These are phyloP conservation scores for Papilionanthe hybrid DNA, from an alignment of 116 monocot species.

Conservation along the genomic window DNA sequence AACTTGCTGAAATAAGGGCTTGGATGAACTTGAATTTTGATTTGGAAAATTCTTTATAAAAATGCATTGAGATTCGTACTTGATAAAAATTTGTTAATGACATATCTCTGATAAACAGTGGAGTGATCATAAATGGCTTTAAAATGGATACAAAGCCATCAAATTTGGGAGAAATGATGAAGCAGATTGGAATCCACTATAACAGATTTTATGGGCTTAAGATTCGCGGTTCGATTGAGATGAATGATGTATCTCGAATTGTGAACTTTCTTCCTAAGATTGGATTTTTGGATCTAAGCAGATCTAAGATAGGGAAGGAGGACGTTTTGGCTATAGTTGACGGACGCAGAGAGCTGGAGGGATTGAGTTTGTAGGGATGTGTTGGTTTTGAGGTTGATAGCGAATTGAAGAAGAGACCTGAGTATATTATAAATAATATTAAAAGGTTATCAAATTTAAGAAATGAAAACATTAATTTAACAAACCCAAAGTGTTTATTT, in stretches of 20 bases:
- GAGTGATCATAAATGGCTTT: slow-evolving; percentile 21
- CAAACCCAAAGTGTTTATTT: too few species aligned
- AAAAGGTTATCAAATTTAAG: too few species aligned
- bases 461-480: too few species aligned
- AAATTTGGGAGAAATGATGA: slow-evolving; percentile 15
- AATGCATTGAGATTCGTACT: too few species aligned
- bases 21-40: too few species aligned
- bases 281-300: slow-evolving; percentile 13
- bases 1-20: too few species aligned
- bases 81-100: too few species aligned
- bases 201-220: slow-evolving; percentile 11
- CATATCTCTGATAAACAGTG: slow-evolving; percentile 12
- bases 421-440: too few species aligned
- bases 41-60: too few species aligned
- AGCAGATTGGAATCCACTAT: slow-evolving; percentile 17
- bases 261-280: slow-evolving; percentile 13
- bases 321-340: slow-evolving; percentile 14
- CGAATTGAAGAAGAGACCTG: too few species aligned
- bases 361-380: slow-evolving; percentile 16
- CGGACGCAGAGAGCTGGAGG: slow-evolving; percentile 25
- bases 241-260: slow-evolving; percentile 17
- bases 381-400: slow-evolving; percentile 5
- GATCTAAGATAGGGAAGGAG: slow-evolving; percentile 20
- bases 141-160: slow-evolving; percentile 32
- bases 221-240: slow-evolving; percentile 16